Conservation (phyloP, 2,329 filamentous ascomycete genomes). For the Aspergillus neotritici region DNA sequence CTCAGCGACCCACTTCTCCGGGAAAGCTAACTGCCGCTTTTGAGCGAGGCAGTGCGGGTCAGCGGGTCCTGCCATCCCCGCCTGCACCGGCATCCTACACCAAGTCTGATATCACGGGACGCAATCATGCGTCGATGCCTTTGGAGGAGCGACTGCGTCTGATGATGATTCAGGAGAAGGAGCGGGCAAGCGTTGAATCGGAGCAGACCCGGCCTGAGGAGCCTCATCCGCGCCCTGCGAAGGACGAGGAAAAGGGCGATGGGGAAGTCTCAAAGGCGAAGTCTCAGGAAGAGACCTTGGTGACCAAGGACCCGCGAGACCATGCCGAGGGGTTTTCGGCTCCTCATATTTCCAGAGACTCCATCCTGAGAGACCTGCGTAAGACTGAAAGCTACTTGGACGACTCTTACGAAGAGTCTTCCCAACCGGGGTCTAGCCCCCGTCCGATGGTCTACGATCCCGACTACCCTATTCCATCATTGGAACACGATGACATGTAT, state of each 20-base stretch:
- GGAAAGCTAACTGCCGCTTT: slow-evolving; percentile 63
- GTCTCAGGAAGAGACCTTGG: slow-evolving; percentile 18
- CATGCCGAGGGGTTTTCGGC: slow-evolving; percentile 53
- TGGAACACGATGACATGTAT: slow-evolving; percentile 57
- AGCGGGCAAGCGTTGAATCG: slow-evolving; percentile 31
- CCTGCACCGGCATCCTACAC: slow-evolving; percentile 61
- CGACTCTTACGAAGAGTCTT: slow-evolving; percentile 60
- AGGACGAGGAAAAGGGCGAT: not conserved
- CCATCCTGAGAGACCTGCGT: slow-evolving; percentile 83
- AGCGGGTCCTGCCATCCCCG: slow-evolving; percentile 66
- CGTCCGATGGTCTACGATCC: slow-evolving; percentile 67
- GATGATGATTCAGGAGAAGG: slow-evolving; percentile 75
- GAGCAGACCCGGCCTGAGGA: not conserved
- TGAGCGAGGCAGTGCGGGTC: slow-evolving; percentile 63
- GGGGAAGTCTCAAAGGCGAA: not conserved
- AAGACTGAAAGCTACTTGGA: slow-evolving; percentile 56
- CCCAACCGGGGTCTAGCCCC: slow-evolving; percentile 54
- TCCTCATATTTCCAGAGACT: slow-evolving; percentile 83
- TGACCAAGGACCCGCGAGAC: slow-evolving; percentile 35
- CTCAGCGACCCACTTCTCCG: slow-evolving; percentile 52
- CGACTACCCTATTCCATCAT: slow-evolving; percentile 82
- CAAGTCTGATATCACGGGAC: slow-evolving; percentile 72
- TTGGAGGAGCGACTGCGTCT: slow-evolving; percentile 79
- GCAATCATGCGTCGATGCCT: slow-evolving; percentile 70
- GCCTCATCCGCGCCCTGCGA: not conserved